These are phyloP conservation scores for Aspergillus sp. DNA, from an alignment of 2,329 filamentous ascomycete species.

Conservation along the genomic window DNA sequence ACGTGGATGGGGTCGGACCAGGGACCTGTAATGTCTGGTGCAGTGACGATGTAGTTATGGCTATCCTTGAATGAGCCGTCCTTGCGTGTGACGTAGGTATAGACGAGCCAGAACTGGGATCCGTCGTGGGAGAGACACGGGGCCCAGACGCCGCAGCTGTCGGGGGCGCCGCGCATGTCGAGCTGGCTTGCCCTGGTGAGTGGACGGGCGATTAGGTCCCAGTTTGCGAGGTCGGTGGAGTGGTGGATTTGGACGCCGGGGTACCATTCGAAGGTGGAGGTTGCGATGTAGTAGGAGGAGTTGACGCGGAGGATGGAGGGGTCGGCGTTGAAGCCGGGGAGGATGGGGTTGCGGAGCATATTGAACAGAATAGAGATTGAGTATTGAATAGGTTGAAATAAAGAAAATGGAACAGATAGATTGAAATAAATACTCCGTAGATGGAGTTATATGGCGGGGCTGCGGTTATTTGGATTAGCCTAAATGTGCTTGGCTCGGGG, in stretches of 20 bases:
- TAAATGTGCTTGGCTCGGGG: too few species aligned
- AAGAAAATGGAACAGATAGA: too few species aligned
- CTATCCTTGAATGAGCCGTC: slow-evolving; percentile 61
- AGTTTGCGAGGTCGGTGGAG: slow-evolving; percentile 46
- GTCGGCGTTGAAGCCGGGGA: slow-evolving; percentile 62
- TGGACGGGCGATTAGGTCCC: slow-evolving; percentile 30
- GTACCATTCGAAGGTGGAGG: slow-evolving; percentile 61
- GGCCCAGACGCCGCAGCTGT: slow-evolving; percentile 42
- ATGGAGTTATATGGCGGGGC: too few species aligned
- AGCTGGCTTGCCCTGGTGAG: slow-evolving; percentile 24
- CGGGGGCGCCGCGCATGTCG: slow-evolving; percentile 22
- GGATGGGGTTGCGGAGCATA: slow-evolving; percentile 53
- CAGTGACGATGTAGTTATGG: slow-evolving; percentile 58
- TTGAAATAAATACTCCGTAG: too few species aligned
- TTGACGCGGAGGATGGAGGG: slow-evolving; percentile 53
- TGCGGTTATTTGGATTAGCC: too few species aligned
- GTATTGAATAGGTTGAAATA: too few species aligned
- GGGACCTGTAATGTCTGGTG: slow-evolving; percentile 34
- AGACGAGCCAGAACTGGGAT: slow-evolving; percentile 46
- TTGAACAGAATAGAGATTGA: too few species aligned
- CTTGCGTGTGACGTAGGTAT: slow-evolving; percentile 58
- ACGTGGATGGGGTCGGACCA: slow-evolving; percentile 54
- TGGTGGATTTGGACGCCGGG: slow-evolving; percentile 60
- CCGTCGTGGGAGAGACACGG: slow-evolving; percentile 48
- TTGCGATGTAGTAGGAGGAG: slow-evolving; percentile 57